A percentile compares a stretch with the other conserved stretches of the same genome.
These are phyloP conservation scores for thale cress (Arabidopsis thaliana) DNA, from an alignment of 345 rosid genomes.

Conservation along the genomic window TAIR10.1 NC_003075.7:9616001-9616500, in stretches of 20 bases:
- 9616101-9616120: conserved; percentile 73
- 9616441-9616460: conserved; percentile 80
- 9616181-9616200: conserved; percentile 95
- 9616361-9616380: conserved; percentile 89
- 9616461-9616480: conserved; percentile 90
- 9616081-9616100: conserved; percentile 73
- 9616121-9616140: conserved; percentile 90
- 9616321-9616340: conserved; percentile 94
- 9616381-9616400: conserved; percentile 37
- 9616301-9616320: conserved; percentile 97
- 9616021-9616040: conserved; percentile 86
- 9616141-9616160: conserved; percentile 95
- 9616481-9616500: conserved; percentile 98
- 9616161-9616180: conserved; percentile 94
- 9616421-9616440: conserved; percentile 4
- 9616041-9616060: conserved; percentile 84
- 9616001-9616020: conserved; percentile 65
- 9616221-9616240: conserved; percentile 99
- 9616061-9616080: conserved; percentile 84
- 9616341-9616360: conserved; percentile 98
- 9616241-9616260: conserved; percentile 78
- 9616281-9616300: conserved; percentile 98
- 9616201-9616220: conserved; percentile 78
- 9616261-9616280: conserved; percentile 94
- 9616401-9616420: conserved; percentile 21